phyloP scores from a whole-genome alignment of 176 grass and related monocot species.

The Leersia perrieri region DNA sequence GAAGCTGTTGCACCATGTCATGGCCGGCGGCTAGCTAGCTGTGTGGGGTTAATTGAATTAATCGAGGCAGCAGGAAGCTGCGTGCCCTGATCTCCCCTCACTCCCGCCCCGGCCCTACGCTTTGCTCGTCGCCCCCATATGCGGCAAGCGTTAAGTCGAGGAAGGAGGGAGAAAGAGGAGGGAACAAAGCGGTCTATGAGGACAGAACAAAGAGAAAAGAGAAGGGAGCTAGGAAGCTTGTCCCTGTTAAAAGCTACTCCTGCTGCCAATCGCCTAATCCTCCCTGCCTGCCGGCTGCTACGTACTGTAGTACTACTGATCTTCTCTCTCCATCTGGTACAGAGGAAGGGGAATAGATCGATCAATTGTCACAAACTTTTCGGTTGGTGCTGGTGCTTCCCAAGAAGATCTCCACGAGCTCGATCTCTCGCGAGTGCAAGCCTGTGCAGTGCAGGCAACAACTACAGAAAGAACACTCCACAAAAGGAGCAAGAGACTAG shows the following conservation, averaged over 20 bases:
- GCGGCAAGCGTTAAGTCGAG: constrained; percentile 37
- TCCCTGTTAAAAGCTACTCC: constrained; percentile 68
- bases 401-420: constrained; percentile 26
- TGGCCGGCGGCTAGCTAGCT: too few species aligned
- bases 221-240: constrained; percentile 53
- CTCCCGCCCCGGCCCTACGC: background rate
- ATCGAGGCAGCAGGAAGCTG: too few species aligned
- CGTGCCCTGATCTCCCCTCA: too few species aligned
- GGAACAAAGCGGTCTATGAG: constrained; percentile 53
- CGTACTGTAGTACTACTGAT: background rate
- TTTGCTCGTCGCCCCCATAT: constrained; percentile 40
- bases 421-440: background rate
- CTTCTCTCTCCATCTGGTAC: constrained; percentile 47
- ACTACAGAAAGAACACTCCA: background rate
- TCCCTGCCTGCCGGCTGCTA: background rate
- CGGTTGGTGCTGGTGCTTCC: constrained; percentile 31
- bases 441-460: background rate
- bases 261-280: background rate
- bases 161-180: constrained; percentile 46
- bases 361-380: constrained; percentile 72
- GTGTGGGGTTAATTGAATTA: too few species aligned
- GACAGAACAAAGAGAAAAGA: constrained; percentile 78
- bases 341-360: constrained; percentile 49
- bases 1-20: constrained; percentile 92
- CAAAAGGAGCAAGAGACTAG: background rate